Evolutionary conservation across 2,329 filamentous ascomycete genomes (phyloP).

Genomic region (Helotiales sp.): DNA sequence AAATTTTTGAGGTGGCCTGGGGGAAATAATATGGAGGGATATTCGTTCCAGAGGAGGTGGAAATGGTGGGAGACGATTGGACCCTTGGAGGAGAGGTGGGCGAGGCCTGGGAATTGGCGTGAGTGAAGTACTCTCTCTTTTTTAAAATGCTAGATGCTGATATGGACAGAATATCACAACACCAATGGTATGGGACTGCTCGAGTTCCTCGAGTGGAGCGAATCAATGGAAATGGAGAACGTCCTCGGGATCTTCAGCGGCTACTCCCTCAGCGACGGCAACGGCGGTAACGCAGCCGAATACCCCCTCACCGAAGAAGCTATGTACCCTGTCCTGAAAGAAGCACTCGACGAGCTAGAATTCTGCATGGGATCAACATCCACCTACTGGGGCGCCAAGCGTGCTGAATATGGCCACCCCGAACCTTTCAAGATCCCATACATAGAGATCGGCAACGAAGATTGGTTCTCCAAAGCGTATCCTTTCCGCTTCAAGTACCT

Average conservation of each 20-base stretch:
- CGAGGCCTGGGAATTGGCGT: conserved; percentile 50
- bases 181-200: conserved; percentile 53
- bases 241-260: conserved; percentile 55
- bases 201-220: conserved; percentile 46
- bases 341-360: conserved; percentile 56
- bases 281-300: conserved; percentile 47
- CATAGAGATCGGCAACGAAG: conserved; percentile 49
- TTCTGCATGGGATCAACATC: conserved; percentile 52
- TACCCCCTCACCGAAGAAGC: conserved; percentile 23
- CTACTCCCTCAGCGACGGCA: conserved; percentile 47
- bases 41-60: conserved; percentile 38
- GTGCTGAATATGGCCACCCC: conserved; percentile 54
- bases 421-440: conserved; percentile 55
- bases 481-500: conserved; percentile 52
- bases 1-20: conserved; percentile 67
- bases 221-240: conserved; percentile 52
- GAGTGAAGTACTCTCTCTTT: conserved; percentile 11
- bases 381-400: conserved; percentile 51
- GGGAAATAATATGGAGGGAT: conserved; percentile 59
- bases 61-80: conserved; percentile 49
- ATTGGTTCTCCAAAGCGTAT: conserved; percentile 49
- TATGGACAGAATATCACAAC: conserved; percentile 40
- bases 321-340: conserved; percentile 49
- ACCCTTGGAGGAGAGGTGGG: conserved; percentile 42
- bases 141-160: background rate